These are phyloP conservation scores for Lyophyllum atratum DNA, from an alignment of 768 basidiomycete species.

Conservation along the genomic window DNA sequence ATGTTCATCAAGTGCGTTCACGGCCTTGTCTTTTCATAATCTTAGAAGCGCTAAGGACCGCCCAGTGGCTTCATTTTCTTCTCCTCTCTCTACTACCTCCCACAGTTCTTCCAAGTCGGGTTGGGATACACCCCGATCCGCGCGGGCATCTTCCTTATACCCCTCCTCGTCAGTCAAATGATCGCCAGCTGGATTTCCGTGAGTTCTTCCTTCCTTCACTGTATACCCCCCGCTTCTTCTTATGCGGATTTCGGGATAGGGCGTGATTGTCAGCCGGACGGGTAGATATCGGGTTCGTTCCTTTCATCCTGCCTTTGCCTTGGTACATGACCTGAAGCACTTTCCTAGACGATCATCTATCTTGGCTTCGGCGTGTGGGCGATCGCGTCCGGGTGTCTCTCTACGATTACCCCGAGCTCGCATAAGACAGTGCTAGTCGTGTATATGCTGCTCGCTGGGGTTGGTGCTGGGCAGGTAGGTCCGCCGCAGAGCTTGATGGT, in stretches of 20 bases:
- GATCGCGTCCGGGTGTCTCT: constrained; percentile 69
- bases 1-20: constrained; percentile 64
- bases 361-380: constrained; percentile 70
- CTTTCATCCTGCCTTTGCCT: not conserved
- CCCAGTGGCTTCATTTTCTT: constrained; percentile 61
- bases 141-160: constrained; percentile 62
- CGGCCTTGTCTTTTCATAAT: not conserved
- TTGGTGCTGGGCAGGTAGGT: constrained; percentile 61
- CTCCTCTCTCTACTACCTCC: constrained; percentile 70
- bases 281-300: constrained; percentile 57
- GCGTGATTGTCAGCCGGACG: constrained; percentile 61
- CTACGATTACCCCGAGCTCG: constrained; percentile 55
- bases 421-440: constrained; percentile 53
- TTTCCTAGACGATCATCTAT: constrained; percentile 52
- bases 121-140: constrained; percentile 66
- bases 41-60: not conserved
- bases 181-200: constrained; percentile 56
- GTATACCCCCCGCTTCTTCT: not conserved
- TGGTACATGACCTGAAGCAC: not conserved
- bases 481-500: constrained; percentile 22
- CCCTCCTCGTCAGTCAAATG: constrained; percentile 67
- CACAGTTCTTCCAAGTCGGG: constrained; percentile 76
- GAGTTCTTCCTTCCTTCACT: constrained; percentile 17
- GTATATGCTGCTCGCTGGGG: constrained; percentile 60
- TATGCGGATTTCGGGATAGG: constrained; percentile 32